These are phyloP conservation scores for Tetrahymena malaccensis DNA, from an alignment of 73 alveolate species.

Conservation along the genomic window DNA sequence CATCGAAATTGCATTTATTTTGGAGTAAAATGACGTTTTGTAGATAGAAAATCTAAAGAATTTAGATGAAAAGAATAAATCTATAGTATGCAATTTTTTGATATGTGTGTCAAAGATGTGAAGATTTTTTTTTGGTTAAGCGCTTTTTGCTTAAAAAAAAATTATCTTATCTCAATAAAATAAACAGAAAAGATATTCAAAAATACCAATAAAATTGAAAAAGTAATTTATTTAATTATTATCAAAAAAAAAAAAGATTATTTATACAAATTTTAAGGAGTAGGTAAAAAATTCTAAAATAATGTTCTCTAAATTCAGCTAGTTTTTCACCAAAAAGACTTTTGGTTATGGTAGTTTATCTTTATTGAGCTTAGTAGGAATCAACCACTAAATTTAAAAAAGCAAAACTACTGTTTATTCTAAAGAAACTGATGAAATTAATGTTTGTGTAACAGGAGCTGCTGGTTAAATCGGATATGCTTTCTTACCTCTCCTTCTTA, in stretches of 20 bases:
- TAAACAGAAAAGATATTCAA: background rate
- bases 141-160: background rate
- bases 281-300: background rate
- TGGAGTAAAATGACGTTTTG: background rate
- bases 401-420: background rate
- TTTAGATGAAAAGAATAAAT: background rate
- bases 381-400: background rate
- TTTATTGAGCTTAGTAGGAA: background rate
- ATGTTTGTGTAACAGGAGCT: slow-evolving; percentile 86
- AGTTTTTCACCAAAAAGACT: background rate
- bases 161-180: background rate
- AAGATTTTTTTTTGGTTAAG: background rate
- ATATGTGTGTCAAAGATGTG: background rate
- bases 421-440: background rate
- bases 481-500: slow-evolving; percentile 60
- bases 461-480: slow-evolving; percentile 85
- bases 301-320: background rate
- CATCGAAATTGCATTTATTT: background rate
- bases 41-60: background rate
- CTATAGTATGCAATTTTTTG: background rate
- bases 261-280: background rate
- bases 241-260: background rate
- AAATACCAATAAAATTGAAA: background rate
- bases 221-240: background rate
- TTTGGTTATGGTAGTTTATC: background rate